These are phyloP conservation scores for Ilyonectria destructans DNA, from an alignment of 2,329 filamentous ascomycete genomes.

Conservation along the genomic window DNA sequence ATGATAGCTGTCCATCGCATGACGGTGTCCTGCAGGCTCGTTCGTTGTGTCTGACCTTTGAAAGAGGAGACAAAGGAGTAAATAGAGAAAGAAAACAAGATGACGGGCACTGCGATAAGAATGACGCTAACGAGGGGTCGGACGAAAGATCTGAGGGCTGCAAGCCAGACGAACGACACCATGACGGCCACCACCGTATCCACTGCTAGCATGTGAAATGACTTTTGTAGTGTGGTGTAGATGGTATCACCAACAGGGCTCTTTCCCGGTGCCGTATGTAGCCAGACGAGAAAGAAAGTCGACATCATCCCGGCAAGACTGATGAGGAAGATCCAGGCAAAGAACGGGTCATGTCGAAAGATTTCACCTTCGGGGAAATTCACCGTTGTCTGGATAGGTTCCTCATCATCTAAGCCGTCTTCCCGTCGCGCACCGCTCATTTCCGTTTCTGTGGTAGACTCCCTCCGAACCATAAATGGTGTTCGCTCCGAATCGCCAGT, in stretches of 20 bases:
- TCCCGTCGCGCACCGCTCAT: slow-evolving; percentile 58
- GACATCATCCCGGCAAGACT: slow-evolving; percentile 87
- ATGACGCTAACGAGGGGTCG: slow-evolving; percentile 87
- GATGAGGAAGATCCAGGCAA: slow-evolving; percentile 91
- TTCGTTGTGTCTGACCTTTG: slow-evolving; percentile 82
- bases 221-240: slow-evolving; percentile 89
- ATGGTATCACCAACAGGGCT: slow-evolving; percentile 91
- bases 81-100: slow-evolving; percentile 90
- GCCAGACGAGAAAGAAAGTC: slow-evolving; percentile 89
- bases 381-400: slow-evolving; percentile 60
- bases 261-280: slow-evolving; percentile 85
- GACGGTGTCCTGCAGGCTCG: slow-evolving; percentile 85
- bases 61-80: slow-evolving; percentile 95
- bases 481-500: slow-evolving; percentile 56
- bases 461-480: slow-evolving; percentile 59
- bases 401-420: slow-evolving; percentile 56
- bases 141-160: slow-evolving; percentile 89
- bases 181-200: slow-evolving; percentile 93
- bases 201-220: slow-evolving; percentile 89
- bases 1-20: slow-evolving; percentile 92
- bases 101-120: slow-evolving; percentile 86
- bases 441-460: slow-evolving; percentile 66
- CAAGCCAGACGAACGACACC: slow-evolving; percentile 92
- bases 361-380: slow-evolving; percentile 76
- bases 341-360: slow-evolving; percentile 90